phyloP scores from a whole-genome alignment of 139 green algal genomes.

The Asterochloris erici region DNA sequence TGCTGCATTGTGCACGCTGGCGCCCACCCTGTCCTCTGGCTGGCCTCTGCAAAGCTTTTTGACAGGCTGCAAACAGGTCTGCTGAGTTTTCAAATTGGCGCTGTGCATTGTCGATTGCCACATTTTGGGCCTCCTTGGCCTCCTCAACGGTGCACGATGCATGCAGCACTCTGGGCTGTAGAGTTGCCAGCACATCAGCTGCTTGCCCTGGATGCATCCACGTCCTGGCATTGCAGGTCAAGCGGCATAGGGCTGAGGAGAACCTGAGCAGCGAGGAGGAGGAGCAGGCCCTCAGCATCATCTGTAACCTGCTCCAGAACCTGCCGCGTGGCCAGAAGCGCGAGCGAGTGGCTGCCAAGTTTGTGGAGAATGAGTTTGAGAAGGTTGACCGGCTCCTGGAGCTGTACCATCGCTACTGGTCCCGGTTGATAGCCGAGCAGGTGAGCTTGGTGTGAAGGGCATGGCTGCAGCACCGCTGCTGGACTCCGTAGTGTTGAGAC shows the following conservation, averaged over 20 bases:
- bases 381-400: slow-evolving; percentile 96
- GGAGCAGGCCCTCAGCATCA: slow-evolving; percentile 79
- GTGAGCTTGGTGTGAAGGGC: background rate
- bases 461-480: too few relatives aligned
- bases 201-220: background rate
- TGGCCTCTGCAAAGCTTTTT: too few relatives aligned
- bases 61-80: too few relatives aligned
- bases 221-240: slow-evolving; percentile 15
- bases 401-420: slow-evolving; percentile 70
- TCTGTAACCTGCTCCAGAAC: slow-evolving; percentile 65
- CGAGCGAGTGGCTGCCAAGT: slow-evolving; percentile 89
- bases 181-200: background rate
- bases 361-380: slow-evolving; percentile 96
- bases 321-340: slow-evolving; percentile 34
- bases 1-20: too few relatives aligned
- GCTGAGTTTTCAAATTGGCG: too few relatives aligned
- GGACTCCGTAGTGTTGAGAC: too few relatives aligned
- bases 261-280: slow-evolving; percentile 74
- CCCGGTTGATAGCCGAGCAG: slow-evolving; percentile 42
- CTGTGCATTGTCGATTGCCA: background rate
- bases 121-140: background rate
- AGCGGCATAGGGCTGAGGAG: slow-evolving; percentile 37
- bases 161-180: background rate
- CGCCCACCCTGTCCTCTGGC: too few relatives aligned
- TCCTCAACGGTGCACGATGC: too few relatives aligned